Evolutionary conservation across 257 asterid species (phyloP).

Genomic region (Knoxia roxburghii): DNA sequence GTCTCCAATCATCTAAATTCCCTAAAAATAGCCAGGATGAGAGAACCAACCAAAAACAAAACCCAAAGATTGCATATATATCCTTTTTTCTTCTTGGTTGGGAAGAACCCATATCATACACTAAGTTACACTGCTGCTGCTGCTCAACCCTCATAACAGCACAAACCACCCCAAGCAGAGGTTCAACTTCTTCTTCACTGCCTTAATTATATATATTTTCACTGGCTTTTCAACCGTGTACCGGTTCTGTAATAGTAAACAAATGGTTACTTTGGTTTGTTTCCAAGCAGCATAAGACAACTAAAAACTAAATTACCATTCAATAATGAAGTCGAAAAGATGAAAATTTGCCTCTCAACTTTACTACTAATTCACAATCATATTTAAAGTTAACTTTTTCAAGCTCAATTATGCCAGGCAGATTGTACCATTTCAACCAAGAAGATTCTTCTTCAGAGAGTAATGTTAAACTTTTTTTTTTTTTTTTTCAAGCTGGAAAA

Average conservation of each 20-base stretch:
- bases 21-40: conserved; percentile 12
- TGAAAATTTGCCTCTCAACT: background rate
- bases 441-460: background rate
- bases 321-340: too few relatives aligned
- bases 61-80: conserved; percentile 12
- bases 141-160: conserved; percentile 9
- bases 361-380: background rate
- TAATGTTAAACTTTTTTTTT: too few relatives aligned
- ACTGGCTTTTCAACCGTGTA: conserved; percentile 67
- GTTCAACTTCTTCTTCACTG: conserved; percentile 4
- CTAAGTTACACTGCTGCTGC: background rate
- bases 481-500: too few relatives aligned
- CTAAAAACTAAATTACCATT: too few relatives aligned
- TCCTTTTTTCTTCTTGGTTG: background rate
- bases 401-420: background rate
- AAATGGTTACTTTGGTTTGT: too few relatives aligned
- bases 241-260: conserved; percentile 54
- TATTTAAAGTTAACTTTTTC: background rate
- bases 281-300: background rate
- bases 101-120: conserved; percentile 9
- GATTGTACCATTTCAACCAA: too few relatives aligned
- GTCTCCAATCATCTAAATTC: conserved; percentile 3
- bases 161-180: conserved; percentile 14
- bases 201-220: conserved; percentile 62
- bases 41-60: background rate